phyloP scores from a whole-genome alignment of 345 rosid species.

The Pistacia integerrima region DNA sequence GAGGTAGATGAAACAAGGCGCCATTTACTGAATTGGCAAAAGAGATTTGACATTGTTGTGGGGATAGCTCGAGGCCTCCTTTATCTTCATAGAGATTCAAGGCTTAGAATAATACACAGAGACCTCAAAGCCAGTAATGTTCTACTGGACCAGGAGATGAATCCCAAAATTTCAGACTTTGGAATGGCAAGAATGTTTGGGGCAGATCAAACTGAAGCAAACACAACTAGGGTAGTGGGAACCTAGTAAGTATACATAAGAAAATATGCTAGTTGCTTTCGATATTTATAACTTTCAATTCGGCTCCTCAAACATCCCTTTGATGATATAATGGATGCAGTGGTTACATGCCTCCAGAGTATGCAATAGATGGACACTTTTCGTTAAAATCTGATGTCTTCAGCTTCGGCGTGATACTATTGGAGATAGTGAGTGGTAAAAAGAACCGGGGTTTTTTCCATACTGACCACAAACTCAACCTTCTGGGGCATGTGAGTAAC shows the following conservation, averaged over 20 bases:
- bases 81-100: constrained; percentile 40
- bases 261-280: background rate
- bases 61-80: constrained; percentile 43
- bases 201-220: constrained; percentile 25
- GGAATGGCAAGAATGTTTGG: constrained; percentile 37
- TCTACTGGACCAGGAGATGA: constrained; percentile 27
- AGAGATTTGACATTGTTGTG: constrained; percentile 25
- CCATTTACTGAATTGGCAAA: constrained; percentile 23
- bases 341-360: constrained; percentile 54
- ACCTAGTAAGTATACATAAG: constrained; percentile 31
- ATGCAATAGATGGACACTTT: constrained; percentile 42
- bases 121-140: background rate
- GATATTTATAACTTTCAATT: background rate
- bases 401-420: background rate
- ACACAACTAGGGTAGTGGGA: constrained; percentile 30
- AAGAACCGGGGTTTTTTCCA: constrained; percentile 29
- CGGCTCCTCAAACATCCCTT: background rate
- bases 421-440: constrained; percentile 26
- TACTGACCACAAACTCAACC: constrained; percentile 23
- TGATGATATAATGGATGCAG: constrained; percentile 16
- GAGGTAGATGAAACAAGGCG: constrained; percentile 25
- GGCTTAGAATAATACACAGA: background rate
- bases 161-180: constrained; percentile 42
- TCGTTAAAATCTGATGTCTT: constrained; percentile 21
- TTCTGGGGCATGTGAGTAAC: constrained; percentile 39